Base-by-base conservation (phyloP, 2,329 filamentous ascomycete species). In the Sphaerostilbella broomeana region DNA sequence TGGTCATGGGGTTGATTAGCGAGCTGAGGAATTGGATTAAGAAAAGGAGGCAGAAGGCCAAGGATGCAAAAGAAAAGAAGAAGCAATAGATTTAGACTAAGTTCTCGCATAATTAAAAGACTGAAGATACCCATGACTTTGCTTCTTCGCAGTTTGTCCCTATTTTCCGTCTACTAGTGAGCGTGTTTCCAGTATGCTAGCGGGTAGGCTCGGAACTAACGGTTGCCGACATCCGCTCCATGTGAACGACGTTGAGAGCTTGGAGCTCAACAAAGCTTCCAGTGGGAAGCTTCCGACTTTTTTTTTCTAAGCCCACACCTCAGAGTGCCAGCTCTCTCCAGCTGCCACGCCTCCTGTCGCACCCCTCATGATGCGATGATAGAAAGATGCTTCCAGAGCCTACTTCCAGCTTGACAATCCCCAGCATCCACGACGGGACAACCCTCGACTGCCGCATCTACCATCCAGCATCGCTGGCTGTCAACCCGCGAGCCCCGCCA, bases 371-470 rank as follows among this genome's bases (percentile, higher is more conserved):
- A 36, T 44, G 40, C 41, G 20, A 40, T 24, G 21, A 27, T 17
- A 33, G 35, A 40, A 60, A 48, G 42, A 75, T 74, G 68, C 72
- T 79, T 39, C 75, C 75, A 38, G 65, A 69, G 49, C 76, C 77
- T 21, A 69, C 69, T 30, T 55, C 81, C 47, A 76, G 73, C 52
- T 85, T 95, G 57, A 83, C 79, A 16, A 79, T 97, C 41, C 89
- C 89, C 21, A 95, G 88, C 42, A 64, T 95, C 36, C 75, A 94
- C 61, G 89, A 95, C 61, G 76, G 81, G 43, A 76, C 73, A 9
- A 65, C 72, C 9, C 77, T 98, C 40, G 77, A 89, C 51, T 94
- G 88, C 57, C 84, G 90, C 42, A 64, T 97, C 44, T 94, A 92
- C 60, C 81, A 92, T 51, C 82, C 84, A 1, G 50, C 57, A 2